Percentiles rank a stretch among this genome's conserved stretches.
Conservation (phyloP, 192 early-diverging fungal genomes). For the Lobosporangium transversale region DNA sequence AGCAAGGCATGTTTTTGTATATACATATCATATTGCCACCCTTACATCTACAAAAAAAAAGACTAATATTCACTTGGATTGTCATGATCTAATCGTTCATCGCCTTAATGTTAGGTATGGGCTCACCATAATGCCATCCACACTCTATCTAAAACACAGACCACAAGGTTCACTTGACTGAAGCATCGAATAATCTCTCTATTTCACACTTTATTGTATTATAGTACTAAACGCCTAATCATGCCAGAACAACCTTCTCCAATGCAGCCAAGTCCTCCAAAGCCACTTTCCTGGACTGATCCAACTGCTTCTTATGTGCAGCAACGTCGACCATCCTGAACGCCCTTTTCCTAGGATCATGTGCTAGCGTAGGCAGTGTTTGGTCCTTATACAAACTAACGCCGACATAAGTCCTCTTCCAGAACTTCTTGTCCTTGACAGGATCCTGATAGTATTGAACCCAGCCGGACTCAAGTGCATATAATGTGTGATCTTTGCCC, state of each 20-base stretch:
- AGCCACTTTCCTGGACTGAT: constrained; percentile 45
- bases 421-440: constrained; percentile 62
- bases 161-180: too few relatives aligned
- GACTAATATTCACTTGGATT: too few relatives aligned
- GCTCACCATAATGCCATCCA: too few relatives aligned
- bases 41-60: too few relatives aligned
- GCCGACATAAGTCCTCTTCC: constrained; percentile 72
- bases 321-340: constrained; percentile 74
- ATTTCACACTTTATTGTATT: too few relatives aligned
- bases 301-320: constrained; percentile 37
- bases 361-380: constrained; percentile 66
- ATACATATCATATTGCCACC: too few relatives aligned
- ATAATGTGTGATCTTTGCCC: constrained; percentile 84
- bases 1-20: too few relatives aligned
- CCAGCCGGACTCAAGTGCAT: constrained; percentile 74
- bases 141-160: too few relatives aligned
- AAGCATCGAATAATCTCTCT: too few relatives aligned
- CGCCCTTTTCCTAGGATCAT: constrained; percentile 72
- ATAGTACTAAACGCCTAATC: too few relatives aligned
- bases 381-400: constrained; percentile 71
- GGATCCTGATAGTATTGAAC: constrained; percentile 80
- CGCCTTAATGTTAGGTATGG: too few relatives aligned
- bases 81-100: too few relatives aligned
- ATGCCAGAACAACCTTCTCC: constrained; percentile 46
- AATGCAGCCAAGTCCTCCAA: constrained; percentile 30